Evolutionary conservation across 2,329 filamentous ascomycete genomes (phyloP), one percentile per base, ranked within the genome.

Genomic region (Arthroderma uncinatum): DNA sequence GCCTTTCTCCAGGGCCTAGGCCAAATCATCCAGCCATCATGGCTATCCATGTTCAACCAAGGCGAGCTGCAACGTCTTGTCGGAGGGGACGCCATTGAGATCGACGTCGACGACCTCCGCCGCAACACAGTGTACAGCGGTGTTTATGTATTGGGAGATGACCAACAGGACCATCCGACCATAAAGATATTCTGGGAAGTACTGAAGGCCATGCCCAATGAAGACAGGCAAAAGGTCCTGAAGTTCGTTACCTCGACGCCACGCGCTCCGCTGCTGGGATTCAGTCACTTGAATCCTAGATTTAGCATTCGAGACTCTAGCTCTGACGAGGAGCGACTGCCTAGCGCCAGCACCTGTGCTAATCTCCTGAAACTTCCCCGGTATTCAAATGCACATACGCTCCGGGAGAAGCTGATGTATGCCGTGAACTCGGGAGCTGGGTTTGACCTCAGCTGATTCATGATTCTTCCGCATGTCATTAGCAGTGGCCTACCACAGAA

Each of bases 11-110:
- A 83, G 57, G 93, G 93, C 0, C 82, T 98, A 1, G 83, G 87
- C 21, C 79, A 85, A 62, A 95, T 98, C 67, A 93, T 98, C 62
- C 86, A 91, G 58, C 91, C 92, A 0, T 82, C 83, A 2, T 98
- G 93, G 93, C 80, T 98, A 3, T 90, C 86, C 65, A 97, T 98
- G 93, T 98, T 98, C 77, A 98, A 98, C 71, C 92, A 96, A 70
- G 83, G 83, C 2, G 93, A 98, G 70, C 80, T 98, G 3, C 93
- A 97, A 73, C 93, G 89, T 1, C 83, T 98, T 4, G 87, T 98
- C 14, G 89, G 90, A 55, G 93, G 93, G 44, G 90, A 95, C 64
- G 85, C 84, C 28, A 85, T 85, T 8, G 84, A 88, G 60, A 94
- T 98, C 58, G 86, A 96, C 66, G 80, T 98, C 36, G 82, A 86